Percentiles rank a stretch among this genome's conserved stretches.
Conservation (phyloP, 2,329 filamentous ascomycete genomes). For the Clathrospora elynae region DNA sequence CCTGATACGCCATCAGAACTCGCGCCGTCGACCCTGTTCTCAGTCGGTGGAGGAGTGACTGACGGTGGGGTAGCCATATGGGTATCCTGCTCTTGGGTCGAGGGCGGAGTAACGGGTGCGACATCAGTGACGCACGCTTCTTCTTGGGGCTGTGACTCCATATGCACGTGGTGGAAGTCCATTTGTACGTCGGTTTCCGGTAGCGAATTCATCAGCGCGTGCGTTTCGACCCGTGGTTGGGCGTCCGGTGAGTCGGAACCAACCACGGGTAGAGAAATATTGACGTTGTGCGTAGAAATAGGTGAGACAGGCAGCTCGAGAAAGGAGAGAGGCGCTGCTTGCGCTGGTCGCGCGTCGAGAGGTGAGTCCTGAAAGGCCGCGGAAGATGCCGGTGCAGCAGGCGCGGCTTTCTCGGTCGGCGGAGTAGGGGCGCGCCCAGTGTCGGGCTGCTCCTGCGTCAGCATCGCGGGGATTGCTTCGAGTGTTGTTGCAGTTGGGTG, state of each 20-base stretch:
- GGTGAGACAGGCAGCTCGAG: background rate
- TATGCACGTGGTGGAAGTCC: background rate
- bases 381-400: slow-evolving; percentile 1
- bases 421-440: background rate
- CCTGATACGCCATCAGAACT: background rate
- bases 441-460: too few species aligned
- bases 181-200: background rate
- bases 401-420: slow-evolving; percentile 6
- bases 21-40: background rate
- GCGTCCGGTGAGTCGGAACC: background rate
- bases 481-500: background rate
- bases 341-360: background rate
- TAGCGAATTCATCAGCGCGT: background rate
- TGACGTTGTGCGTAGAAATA: background rate
- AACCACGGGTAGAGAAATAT: background rate
- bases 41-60: background rate
- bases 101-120: background rate
- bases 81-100: background rate
- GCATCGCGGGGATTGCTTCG: background rate
- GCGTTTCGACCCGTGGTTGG: background rate
- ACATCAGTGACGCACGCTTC: background rate
- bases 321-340: background rate
- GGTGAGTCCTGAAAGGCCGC: slow-evolving; percentile 1
- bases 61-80: background rate
- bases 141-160: background rate